Percentiles rank a stretch among this genome's conserved stretches.
phyloP scores from a whole-genome alignment of 2,329 filamentous ascomycete genomes.

The Clonostachys byssicola region DNA sequence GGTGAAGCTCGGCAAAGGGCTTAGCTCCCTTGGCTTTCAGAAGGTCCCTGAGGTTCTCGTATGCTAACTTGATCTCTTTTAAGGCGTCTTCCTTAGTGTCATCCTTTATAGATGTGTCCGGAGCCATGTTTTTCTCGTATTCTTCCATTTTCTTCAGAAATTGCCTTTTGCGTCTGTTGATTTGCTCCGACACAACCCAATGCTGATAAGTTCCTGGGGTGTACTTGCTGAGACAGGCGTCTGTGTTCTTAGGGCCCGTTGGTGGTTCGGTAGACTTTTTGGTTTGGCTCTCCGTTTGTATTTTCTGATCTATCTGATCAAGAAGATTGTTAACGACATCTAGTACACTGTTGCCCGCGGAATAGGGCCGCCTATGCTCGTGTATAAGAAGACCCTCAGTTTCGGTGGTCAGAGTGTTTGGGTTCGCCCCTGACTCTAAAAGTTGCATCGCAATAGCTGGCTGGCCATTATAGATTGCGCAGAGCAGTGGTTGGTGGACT shows the following conservation, averaged over 20 bases:
- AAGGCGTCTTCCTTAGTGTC: conserved; percentile 60
- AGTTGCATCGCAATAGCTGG: conserved; percentile 50
- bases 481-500: conserved; percentile 62
- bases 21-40: conserved; percentile 60
- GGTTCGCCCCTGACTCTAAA: conserved; percentile 61
- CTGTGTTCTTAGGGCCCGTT: conserved; percentile 27
- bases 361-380: conserved; percentile 21
- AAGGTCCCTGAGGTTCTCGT: conserved; percentile 48
- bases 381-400: conserved; percentile 28
- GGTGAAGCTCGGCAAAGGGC: conserved; percentile 60
- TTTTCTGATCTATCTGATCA: conserved; percentile 32
- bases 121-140: conserved; percentile 14
- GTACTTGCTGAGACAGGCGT: conserved; percentile 50
- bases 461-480: conserved; percentile 42
- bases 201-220: conserved; percentile 55
- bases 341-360: conserved; percentile 45
- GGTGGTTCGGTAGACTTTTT: conserved; percentile 5
- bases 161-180: conserved; percentile 23
- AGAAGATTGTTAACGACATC: conserved; percentile 46
- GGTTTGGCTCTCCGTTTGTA: conserved; percentile 43
- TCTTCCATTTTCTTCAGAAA: conserved; percentile 19
- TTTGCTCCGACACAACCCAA: conserved; percentile 41
- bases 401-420: conserved; percentile 49
- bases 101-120: conserved; percentile 7
- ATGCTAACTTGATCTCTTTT: conserved; percentile 39